Percentiles rank a stretch among this genome's conserved stretches.
Evolutionary conservation across 768 basidiomycete genomes (phyloP).

Genomic region (Russula earlei): DNA sequence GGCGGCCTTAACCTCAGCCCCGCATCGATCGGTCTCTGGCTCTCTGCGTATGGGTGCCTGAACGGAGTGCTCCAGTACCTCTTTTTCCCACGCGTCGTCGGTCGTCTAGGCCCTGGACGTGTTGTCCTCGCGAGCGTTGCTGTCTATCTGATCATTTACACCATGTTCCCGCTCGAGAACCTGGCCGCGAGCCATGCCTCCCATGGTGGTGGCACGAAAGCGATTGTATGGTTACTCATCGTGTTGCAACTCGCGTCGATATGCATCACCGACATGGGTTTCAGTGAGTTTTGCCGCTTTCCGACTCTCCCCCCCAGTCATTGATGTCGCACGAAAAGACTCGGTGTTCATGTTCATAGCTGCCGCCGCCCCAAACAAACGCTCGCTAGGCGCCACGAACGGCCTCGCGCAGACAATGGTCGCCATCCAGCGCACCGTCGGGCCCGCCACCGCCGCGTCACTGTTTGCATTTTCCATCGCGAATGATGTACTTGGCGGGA

Average conservation of each 20-base stretch:
- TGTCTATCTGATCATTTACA: constrained; percentile 22
- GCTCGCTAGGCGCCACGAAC: constrained; percentile 60
- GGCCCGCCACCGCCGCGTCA: constrained; percentile 49
- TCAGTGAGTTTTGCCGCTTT: constrained; percentile 2
- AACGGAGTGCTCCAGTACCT: constrained; percentile 33
- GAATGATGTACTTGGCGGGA: constrained; percentile 39
- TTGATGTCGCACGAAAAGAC: constrained; percentile 28
- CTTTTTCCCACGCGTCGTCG: constrained; percentile 30
- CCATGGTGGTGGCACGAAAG: background rate
- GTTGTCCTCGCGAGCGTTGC: constrained; percentile 24
- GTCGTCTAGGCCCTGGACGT: constrained; percentile 30
- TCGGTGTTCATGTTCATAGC: constrained; percentile 65
- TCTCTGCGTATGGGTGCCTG: constrained; percentile 30
- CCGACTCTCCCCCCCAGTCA: background rate
- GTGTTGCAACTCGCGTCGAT: constrained; percentile 4
- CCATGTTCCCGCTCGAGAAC: constrained; percentile 24
- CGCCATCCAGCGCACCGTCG: constrained; percentile 35
- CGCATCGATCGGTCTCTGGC: constrained; percentile 31
- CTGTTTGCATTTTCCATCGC: constrained; percentile 54
- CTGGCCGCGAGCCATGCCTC: background rate
- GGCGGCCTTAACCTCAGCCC: constrained; percentile 34
- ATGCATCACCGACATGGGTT: constrained; percentile 6
- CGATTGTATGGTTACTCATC: background rate
- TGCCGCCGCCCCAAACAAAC: constrained; percentile 52
- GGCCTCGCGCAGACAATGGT: constrained; percentile 36